Percentiles rank a stretch among this genome's conserved stretches.
Conservation (phyloP, 2,329 filamentous ascomycete genomes). For the Coniella lustricola region DNA sequence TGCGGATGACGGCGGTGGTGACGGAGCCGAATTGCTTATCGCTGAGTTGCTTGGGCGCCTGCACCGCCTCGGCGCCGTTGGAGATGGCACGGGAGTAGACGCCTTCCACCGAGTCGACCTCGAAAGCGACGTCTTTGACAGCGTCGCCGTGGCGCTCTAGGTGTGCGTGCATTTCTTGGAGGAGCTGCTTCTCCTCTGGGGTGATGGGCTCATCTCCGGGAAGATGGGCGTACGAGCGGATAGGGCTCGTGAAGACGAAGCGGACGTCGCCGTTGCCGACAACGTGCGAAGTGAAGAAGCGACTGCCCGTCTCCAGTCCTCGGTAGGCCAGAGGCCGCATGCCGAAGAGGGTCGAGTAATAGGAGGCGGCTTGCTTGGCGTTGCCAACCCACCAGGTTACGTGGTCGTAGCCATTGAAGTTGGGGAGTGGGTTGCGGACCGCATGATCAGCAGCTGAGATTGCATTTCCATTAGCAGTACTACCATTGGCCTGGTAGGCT, state of each 20-base stretch:
- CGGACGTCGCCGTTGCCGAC: conserved; percentile 68
- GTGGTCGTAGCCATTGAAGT: conserved; percentile 83
- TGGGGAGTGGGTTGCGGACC: conserved; percentile 41
- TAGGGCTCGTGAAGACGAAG: conserved; percentile 78
- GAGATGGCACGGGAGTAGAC: conserved; percentile 70
- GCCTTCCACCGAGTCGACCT: conserved; percentile 80
- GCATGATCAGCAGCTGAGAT: conserved; percentile 46
- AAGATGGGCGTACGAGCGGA: conserved; percentile 54
- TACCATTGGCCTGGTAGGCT: conserved; percentile 23
- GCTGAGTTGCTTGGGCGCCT: conserved; percentile 45
- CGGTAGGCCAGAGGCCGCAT: conserved; percentile 77
- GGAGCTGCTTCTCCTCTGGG: conserved; percentile 54
- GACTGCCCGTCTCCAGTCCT: conserved; percentile 81
- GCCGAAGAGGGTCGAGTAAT: conserved; percentile 81
- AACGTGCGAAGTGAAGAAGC: conserved; percentile 76
- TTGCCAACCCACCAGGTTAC: conserved; percentile 96
- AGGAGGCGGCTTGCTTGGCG: conserved; percentile 87
- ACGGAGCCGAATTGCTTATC: conserved; percentile 61
- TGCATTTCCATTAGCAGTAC: conserved; percentile 26
- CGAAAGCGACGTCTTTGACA: conserved; percentile 91
- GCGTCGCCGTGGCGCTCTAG: conserved; percentile 85
- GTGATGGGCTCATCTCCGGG: conserved; percentile 55
- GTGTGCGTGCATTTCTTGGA: conserved; percentile 73
- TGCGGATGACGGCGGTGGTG: conserved; percentile 72
- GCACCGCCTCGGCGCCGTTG: conserved; percentile 55